Evolutionary conservation across 2,329 filamentous ascomycete genomes (phyloP).

Genomic region (Calonectria naviculata): DNA sequence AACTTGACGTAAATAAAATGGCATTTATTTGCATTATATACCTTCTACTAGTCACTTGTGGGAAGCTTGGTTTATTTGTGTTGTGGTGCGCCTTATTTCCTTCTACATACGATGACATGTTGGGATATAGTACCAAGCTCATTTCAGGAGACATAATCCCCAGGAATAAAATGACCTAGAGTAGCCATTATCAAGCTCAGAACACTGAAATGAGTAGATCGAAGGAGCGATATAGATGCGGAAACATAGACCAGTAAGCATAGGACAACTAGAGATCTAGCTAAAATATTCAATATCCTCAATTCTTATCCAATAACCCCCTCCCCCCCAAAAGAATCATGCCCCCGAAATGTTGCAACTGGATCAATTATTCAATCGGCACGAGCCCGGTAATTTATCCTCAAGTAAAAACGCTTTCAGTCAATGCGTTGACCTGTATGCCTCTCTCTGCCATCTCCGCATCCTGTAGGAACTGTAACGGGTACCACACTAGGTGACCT

Average conservation of each 20-base stretch:
- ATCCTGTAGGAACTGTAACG: slow-evolving; percentile 85
- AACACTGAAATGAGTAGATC: background rate
- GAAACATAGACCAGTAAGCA: background rate
- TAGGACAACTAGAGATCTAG: background rate
- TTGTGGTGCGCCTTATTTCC: too few species aligned
- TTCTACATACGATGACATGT: too few species aligned
- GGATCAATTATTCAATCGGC: too few species aligned
- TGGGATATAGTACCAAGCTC: too few species aligned
- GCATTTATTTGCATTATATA: too few species aligned
- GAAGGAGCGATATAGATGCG: background rate
- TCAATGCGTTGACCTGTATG: slow-evolving; percentile 85
- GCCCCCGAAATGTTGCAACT: background rate
- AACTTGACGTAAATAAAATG: too few species aligned
- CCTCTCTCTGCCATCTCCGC: slow-evolving; percentile 92
- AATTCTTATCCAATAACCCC: background rate
- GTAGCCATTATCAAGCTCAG: background rate
- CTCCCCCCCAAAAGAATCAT: too few species aligned
- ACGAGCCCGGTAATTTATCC: background rate
- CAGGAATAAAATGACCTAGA: too few species aligned
- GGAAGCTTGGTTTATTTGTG: too few species aligned
- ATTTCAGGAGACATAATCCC: too few species aligned
- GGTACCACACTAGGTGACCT: slow-evolving; percentile 96
- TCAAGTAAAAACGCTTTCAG: slow-evolving; percentile 86
- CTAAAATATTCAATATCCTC: background rate
- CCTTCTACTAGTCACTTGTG: too few species aligned